These are phyloP conservation scores for Scutellaria baicalensis DNA, from an alignment of 257 asterid species.

Conservation along the genomic window DNA sequence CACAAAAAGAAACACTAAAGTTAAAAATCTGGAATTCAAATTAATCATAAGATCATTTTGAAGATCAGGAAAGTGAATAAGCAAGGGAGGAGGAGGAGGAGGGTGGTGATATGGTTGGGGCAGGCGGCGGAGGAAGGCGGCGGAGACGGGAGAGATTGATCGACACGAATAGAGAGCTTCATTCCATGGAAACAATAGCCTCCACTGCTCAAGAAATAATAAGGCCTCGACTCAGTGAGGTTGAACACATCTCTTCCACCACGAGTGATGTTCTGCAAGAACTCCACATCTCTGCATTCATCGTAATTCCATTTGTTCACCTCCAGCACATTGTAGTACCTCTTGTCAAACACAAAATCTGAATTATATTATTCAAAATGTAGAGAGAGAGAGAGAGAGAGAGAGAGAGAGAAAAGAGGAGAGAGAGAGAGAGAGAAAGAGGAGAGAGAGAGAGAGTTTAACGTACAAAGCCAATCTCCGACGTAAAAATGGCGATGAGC, in stretches of 20 bases:
- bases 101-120: not conserved
- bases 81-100: no score
- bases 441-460: not conserved
- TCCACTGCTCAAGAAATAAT: constrained; percentile 55
- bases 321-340: constrained; percentile 40
- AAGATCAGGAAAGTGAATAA: no score
- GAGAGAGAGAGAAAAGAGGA: not conserved
- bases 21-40: no score
- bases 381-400: not conserved
- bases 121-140: constrained; percentile 10
- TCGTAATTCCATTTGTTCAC: constrained; percentile 50
- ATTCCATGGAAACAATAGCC: constrained; percentile 54
- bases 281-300: constrained; percentile 36
- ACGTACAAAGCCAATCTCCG: constrained; percentile 58
- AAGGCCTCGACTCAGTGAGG: constrained; percentile 32
- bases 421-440: not conserved
- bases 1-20: no score
- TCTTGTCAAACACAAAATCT: constrained; percentile 50
- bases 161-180: constrained; percentile 44
- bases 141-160: not conserved
- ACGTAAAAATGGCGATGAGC: constrained; percentile 32
- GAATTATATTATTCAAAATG: no score
- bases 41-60: no score
- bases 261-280: constrained; percentile 36
- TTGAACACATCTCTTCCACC: constrained; percentile 62